Evolutionary conservation across 768 basidiomycete species (phyloP), one percentile per base, ranked within the genome.

Genomic region (Pleurotus giganteus): DNA sequence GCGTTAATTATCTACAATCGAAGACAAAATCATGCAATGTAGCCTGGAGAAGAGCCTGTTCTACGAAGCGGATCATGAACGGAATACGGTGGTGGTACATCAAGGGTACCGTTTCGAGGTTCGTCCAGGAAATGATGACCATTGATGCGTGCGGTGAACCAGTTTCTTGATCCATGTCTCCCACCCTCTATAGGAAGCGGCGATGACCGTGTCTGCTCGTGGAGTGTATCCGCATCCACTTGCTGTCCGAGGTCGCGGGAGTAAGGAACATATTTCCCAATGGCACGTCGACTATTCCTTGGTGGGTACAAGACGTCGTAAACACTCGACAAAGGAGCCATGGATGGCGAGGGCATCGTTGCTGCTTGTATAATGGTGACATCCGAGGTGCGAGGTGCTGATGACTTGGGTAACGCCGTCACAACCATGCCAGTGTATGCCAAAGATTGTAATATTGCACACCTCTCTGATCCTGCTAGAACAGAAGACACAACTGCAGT

Each of bases 251-350:
- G 15, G 6, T n/a, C 8, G 19, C 39, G 7, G 2, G 39, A 41
- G 39, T 17, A 41, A 23, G 49, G 49, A 12, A 51, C 37, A n/a
- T 27, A 1, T 6, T n/a, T n/a, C 15, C 15, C 2, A 23, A 15
- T 28, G n/a, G 19, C 49, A 19, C 8, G 34, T 1, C 23, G 49
- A 37, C 15, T 32, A 26, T 32, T 29, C n/a, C 34, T 51, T 15
- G 49, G 21, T 51, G 49, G 49, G 9, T 51, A 51, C 37, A 51
- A n/a, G 9, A 37, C 34, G 37, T 51, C 49, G 49, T 51, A 51
- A 4, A 51, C 49, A 37, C 49, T 51, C 2, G 49, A 34, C 34
- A 51, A 17, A 17, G 49, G 49, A 19, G 49, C 17, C 24, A 51
- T 24, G 17, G 49, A 51, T 19, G 17, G 15, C 23, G 31, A 1